Evolutionary conservation across 768 basidiomycete species (phyloP).

Genomic region (Boletales sp.): DNA sequence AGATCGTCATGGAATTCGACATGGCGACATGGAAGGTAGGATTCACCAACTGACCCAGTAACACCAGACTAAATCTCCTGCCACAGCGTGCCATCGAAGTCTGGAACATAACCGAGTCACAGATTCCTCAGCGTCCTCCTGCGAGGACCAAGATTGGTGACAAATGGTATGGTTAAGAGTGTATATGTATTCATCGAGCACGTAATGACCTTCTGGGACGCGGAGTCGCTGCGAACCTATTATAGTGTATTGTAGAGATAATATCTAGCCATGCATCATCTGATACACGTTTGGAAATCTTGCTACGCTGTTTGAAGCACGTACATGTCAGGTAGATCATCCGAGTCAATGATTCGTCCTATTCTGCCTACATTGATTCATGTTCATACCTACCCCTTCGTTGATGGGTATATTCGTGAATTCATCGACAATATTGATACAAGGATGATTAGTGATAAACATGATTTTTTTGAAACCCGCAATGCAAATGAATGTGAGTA

Average conservation of each 20-base stretch:
- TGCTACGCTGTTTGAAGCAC: neutral
- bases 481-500: neutral
- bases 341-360: no score
- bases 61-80: neutral
- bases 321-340: no score
- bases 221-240: neutral
- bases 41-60: slow-evolving; percentile 12
- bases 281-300: neutral
- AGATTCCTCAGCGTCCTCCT: slow-evolving; percentile 71
- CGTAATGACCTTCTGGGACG: neutral
- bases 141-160: slow-evolving; percentile 53
- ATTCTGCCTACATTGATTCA: no score
- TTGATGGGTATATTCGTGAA: no score
- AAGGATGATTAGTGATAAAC: slow-evolving; percentile 3
- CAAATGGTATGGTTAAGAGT: slow-evolving; percentile 66
- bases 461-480: neutral
- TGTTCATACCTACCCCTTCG: no score
- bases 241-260: slow-evolving; percentile 19
- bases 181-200: neutral
- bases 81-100: slow-evolving; percentile 79
- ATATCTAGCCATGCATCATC: slow-evolving; percentile 1
- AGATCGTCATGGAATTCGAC: slow-evolving; percentile 90
- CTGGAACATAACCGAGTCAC: slow-evolving; percentile 73
- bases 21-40: slow-evolving; percentile 82
- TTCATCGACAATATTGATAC: no score